Evolutionary conservation across 2,329 filamentous ascomycete genomes (phyloP).

Genomic region (Fusarium brachygibbosum): DNA sequence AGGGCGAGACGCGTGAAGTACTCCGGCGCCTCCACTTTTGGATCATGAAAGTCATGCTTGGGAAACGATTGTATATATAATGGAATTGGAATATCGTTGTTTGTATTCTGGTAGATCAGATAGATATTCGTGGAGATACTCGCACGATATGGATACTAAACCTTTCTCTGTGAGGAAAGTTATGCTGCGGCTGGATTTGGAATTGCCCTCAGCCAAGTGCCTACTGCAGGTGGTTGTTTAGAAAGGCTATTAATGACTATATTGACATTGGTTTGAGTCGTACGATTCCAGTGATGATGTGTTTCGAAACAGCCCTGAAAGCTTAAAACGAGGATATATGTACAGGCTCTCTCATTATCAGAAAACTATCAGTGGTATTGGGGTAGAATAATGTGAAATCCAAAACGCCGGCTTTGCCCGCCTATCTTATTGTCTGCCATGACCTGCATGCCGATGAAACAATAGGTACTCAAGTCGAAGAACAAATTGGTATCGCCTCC

Average conservation of each 20-base stretch:
- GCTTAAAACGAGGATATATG: not conserved
- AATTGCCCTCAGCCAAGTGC: not conserved
- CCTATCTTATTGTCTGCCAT: not conserved
- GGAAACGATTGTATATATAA: constrained; percentile 5
- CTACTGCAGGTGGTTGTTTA: not conserved
- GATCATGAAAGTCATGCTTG: constrained; percentile 20
- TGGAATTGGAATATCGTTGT: not conserved
- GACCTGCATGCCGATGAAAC: not conserved
- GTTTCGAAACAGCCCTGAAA: not conserved
- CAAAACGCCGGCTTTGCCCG: not conserved
- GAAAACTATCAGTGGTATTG: not conserved
- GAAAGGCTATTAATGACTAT: not conserved
- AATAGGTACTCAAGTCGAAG: not conserved
- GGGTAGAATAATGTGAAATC: not conserved
- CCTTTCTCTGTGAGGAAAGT: not conserved
- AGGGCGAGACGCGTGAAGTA: constrained; percentile 1
- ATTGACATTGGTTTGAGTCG: not conserved
- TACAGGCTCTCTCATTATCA: not conserved
- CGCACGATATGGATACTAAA: not conserved
- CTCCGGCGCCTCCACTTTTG: not conserved
- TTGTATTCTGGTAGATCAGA: not conserved
- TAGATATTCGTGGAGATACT: not conserved
- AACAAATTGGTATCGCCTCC: constrained; percentile 28
- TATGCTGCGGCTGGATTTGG: not conserved
- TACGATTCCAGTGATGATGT: not conserved